phyloP scores from a whole-genome alignment of 345 rosid species.

The Euphorbia lathyris region DNA sequence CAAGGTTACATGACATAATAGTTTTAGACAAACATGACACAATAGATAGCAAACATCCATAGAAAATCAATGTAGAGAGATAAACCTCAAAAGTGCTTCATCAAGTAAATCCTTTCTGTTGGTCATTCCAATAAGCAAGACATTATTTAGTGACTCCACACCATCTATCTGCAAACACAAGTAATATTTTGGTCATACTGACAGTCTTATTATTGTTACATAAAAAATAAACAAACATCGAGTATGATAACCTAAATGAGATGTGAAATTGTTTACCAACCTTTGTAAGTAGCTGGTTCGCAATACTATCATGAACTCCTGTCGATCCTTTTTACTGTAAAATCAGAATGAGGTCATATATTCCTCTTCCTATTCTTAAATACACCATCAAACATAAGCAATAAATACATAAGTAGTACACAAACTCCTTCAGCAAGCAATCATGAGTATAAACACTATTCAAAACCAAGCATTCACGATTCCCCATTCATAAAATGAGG shows the following conservation, averaged over 20 bases:
- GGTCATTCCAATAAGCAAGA: conserved; percentile 99
- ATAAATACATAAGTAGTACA: not conserved
- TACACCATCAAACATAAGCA: conserved; percentile 1
- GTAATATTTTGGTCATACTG: conserved; percentile 15
- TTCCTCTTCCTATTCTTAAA: not conserved
- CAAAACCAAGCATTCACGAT: too few species aligned
- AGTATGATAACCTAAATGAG: conserved; percentile 10
- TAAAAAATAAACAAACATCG: conserved; percentile 6
- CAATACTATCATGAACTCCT: conserved; percentile 98
- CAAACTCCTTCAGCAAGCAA: not conserved
- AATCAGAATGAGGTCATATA: conserved; percentile 14
- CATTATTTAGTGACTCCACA: conserved; percentile 98
- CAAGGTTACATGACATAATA: not conserved
- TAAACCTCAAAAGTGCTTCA: conserved; percentile 94
- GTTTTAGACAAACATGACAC: conserved; percentile 6
- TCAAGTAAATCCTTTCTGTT: conserved; percentile 99
- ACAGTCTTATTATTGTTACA: too few species aligned
- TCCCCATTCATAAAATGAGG: too few species aligned
- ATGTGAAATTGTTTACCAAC: conserved; percentile 36
- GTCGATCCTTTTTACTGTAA: conserved; percentile 95
- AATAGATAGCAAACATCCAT: not conserved
- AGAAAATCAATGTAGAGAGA: conserved; percentile 20
- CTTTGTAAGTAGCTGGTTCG: conserved; percentile 97
- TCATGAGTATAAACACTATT: not conserved
- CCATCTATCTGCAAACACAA: conserved; percentile 90